Evolutionary conservation across 192 early-diverging fungal species (phyloP).

Genomic region (Linnemannia hyalina): DNA sequence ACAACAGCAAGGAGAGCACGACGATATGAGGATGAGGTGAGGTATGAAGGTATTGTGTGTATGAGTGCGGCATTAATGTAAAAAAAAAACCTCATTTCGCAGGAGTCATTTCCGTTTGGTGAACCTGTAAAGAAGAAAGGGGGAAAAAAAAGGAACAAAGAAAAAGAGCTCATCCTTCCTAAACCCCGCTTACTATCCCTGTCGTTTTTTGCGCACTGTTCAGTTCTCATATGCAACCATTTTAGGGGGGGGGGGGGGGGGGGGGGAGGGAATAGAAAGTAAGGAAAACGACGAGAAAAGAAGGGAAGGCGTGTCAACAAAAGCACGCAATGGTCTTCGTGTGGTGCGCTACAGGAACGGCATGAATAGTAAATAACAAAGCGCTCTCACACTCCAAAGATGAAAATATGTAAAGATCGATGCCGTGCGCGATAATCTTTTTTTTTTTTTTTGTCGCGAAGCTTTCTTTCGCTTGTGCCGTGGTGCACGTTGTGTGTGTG

Average conservation of each 20-base stretch:
- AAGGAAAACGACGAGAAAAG: neutral
- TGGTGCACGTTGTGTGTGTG: neutral
- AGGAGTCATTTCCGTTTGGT: neutral
- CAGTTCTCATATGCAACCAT: neutral
- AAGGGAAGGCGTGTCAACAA: neutral
- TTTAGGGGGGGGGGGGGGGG: neutral
- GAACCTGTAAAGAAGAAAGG: too few relatives aligned
- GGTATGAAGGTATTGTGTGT: neutral
- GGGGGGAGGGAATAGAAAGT: neutral
- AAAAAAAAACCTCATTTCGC: neutral
- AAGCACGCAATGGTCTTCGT: constrained; percentile 1
- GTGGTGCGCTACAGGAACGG: neutral
- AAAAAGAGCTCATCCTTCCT: too few relatives aligned
- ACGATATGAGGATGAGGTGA: neutral
- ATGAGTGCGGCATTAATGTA: neutral
- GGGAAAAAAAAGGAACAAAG: too few relatives aligned
- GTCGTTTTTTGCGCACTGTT: neutral
- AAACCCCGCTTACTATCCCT: neutral
- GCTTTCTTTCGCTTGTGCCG: too few relatives aligned
- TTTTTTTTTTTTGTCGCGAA: neutral
- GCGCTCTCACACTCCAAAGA: neutral
- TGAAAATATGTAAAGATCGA: neutral
- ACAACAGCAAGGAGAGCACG: neutral
- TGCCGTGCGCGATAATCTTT: constrained; percentile 16
- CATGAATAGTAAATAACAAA: neutral